Evolutionary conservation across 2,329 filamentous ascomycete species (phyloP).

Genomic region (Diaporthe aspalathi): DNA sequence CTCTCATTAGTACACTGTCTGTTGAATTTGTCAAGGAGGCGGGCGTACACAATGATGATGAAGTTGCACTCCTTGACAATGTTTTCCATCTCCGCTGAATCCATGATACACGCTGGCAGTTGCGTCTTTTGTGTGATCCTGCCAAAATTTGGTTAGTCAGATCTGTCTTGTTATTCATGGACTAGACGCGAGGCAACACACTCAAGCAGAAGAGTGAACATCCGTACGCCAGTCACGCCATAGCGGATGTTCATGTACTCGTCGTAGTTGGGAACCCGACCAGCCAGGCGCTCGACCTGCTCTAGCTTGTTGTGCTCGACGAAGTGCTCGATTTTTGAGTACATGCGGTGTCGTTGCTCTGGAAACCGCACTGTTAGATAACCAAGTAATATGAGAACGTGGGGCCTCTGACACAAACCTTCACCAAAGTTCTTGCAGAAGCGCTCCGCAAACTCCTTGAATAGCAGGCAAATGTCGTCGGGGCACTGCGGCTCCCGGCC

Average conservation of each 20-base stretch:
- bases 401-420: constrained; percentile 20
- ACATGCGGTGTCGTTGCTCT: constrained; percentile 39
- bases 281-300: constrained; percentile 40
- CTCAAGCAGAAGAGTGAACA: constrained; percentile 41
- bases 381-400: background rate
- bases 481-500: constrained; percentile 37
- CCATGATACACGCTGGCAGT: constrained; percentile 40
- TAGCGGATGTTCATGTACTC: constrained; percentile 40
- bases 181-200: constrained; percentile 11
- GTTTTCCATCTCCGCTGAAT: constrained; percentile 40
- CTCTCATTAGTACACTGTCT: background rate
- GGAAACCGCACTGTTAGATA: background rate
- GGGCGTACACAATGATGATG: constrained; percentile 41
- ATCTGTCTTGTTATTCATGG: accelerated
- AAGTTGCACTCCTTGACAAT: constrained; percentile 40
- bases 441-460: constrained; percentile 40
- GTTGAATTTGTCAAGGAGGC: accelerated
- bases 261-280: constrained; percentile 39
- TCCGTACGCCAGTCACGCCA: constrained; percentile 41
- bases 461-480: constrained; percentile 38
- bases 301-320: constrained; percentile 39
- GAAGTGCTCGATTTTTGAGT: constrained; percentile 39
- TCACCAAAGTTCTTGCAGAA: constrained; percentile 37
- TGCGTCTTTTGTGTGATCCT: constrained; percentile 37
- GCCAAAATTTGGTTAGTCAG: background rate